Evolutionary conservation across 176 grass and related monocot species (phyloP), one percentile per base, ranked within the genome.

Genomic region (barley (Hordeum vulgare)): DNA sequence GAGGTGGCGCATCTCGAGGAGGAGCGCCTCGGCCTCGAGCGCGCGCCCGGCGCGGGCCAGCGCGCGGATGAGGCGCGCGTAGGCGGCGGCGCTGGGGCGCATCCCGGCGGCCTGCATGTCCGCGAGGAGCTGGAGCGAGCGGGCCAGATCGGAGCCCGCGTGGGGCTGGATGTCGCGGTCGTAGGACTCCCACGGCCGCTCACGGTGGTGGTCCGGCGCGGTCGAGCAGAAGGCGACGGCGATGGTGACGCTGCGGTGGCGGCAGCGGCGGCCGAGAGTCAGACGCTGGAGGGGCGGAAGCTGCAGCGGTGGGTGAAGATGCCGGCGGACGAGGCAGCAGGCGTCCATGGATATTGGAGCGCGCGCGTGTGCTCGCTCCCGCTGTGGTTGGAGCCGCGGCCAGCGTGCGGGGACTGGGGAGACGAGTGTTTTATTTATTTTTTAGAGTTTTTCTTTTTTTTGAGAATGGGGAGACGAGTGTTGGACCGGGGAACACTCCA

Each of bases 1-100:
- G 59, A 79, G 79, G 76, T 29, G 36, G 57, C 82, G 83, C 95
- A 98, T 94, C 86, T 98, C 92, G 35, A 78, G 81, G 63, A 98
- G 85, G 12, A 98, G 87, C 21, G 88, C 95, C 74, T 98, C 88
- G 45, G 88, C 92, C 92, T 94, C 92, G 10, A 95, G 84, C 28
- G 76, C 64, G 65, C 92, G 88, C 41, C 86, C 92, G 42, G 82
- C 74, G 80, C 83, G 76, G 40, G 80, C 76, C 5, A 97, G 92
- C 25, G 75, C 80, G 13, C 64, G 81, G 92, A 97, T 90, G 75
- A 97, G 87, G 51, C 83, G 49, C 60, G 86, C 84, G 90, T 98
- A 93, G 42, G 88, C 82, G 3, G 72, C 63, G 21, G 44, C 18
- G 84, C 84, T 95, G 6, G 91, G 89, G 28, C 77, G 85, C 87